Conservation (phyloP, 176 grass and related monocot species). For the Eleusine coracana region DNA sequence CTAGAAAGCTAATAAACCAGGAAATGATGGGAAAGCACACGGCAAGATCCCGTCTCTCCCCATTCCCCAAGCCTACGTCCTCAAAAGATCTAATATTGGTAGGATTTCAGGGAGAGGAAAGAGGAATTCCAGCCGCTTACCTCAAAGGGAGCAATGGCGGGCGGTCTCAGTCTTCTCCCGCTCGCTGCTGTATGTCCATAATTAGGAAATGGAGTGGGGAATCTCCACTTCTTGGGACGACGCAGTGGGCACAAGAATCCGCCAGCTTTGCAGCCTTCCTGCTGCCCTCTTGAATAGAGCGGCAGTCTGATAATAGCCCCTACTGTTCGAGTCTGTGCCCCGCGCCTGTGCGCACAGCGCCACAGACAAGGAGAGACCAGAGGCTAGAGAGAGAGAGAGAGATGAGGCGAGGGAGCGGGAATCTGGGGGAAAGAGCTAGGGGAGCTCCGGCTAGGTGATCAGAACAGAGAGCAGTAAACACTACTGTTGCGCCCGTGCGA, state of each 20-base stretch:
- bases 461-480: conserved; percentile 12
- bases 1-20: neutral
- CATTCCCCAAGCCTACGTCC: conserved; percentile 3
- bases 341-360: conserved; percentile 27
- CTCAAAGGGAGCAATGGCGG: conserved; percentile 46
- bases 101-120: neutral
- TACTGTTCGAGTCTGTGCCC: neutral
- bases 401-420: conserved; percentile 19
- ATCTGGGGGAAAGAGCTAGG: neutral
- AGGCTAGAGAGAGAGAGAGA: neutral
- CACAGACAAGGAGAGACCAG: conserved; percentile 19
- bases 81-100: conserved; percentile 28
- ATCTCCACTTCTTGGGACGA: conserved; percentile 47
- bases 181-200: conserved; percentile 30
- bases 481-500: conserved; percentile 44
- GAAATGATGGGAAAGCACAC: conserved; percentile 11
- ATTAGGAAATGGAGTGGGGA: conserved; percentile 48
- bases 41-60: conserved; percentile 30
- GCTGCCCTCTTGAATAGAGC: neutral
- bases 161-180: neutral
- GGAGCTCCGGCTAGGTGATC: conserved; percentile 36
- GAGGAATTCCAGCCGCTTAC: conserved; percentile 31
- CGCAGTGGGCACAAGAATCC: conserved; percentile 11
- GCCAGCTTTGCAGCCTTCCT: conserved; percentile 53
- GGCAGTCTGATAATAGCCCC: neutral